Evolutionary conservation across 495 filamentous ascomycete species (phyloP), one percentile per base, ranked within the genome.

Genomic region (Penicillium ucsense): DNA sequence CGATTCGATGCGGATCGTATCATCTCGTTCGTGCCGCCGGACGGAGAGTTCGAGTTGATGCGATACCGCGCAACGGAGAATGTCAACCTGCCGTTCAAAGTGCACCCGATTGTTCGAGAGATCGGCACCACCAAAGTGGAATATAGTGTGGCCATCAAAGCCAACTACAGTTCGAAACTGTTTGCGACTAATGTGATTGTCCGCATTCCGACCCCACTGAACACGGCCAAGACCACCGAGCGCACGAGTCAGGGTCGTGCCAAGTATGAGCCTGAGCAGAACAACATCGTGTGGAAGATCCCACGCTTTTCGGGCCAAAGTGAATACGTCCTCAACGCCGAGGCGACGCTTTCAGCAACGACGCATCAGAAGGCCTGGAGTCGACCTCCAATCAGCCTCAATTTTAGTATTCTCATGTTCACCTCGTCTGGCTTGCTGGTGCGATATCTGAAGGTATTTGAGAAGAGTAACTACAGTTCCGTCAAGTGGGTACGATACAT

Each of bases 401-500:
- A 75, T 63, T 99, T 99, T 59, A 88, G 82, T 47, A 65, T 99
- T 55, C 72, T 99, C 55, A 99, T 99, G 94, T 99, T 99, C 66
- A 99, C 94, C 34, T 90, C 85, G 59, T 88, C 82, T 2, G 94
- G 92, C 10, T 64, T 99, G 56, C 61, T 99, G 53, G 94, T 99
- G 42, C 70, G 94, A 37, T 99, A 99, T 67, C 70, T 99, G 49
- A 99, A 99, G 72, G 94, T 99, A 29, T 99, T 99, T 71, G 94
- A 99, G 76, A 99, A 99, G 81, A 88, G 77, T 62, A 96, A 97
- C 68, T 99, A 99, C 62, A 90, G 85, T 47, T 94, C 86, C 55
- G 94, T 99, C 7, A 99, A 99, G 62, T 99, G 94, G 94, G 94
- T 99, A 54, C 72, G 94, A 57, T 99, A 99, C 68, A 99, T 99